Evolutionary conservation across 2,329 filamentous ascomycete genomes (phyloP), one percentile per base, ranked within the genome.

Genomic region (Neobulgaria alba): DNA sequence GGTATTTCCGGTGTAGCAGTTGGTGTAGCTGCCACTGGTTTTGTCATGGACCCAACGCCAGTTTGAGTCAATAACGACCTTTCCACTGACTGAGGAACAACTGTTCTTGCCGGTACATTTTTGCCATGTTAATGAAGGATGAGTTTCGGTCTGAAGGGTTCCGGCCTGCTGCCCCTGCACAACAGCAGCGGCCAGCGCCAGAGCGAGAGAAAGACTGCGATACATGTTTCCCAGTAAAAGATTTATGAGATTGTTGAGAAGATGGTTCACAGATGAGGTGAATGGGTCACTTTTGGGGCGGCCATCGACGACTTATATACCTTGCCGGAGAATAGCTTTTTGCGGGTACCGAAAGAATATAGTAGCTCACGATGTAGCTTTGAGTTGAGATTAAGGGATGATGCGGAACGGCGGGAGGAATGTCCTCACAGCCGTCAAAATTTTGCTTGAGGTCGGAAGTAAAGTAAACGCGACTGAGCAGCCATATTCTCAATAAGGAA

Each of bases 41-140:
- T 61, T 63, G 32, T 63, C 59, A 58, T 75, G 71, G 33, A 74
- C 58, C 73, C 73, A 77, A 41, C 72, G 66, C 72, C 72, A 77
- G 61, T 75, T 75, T 48, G 69, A 49, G 49, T 77, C 72, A 50
- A 76, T 59, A 29, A 68, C 65, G 38, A 77, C 62, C 36, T 67
- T 67, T 29, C 67, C 69, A 39, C 59, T 60, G 45, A 68, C 62
- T 18, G 60, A 64, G 1, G 65, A 65, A 58, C 73, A 76, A 16
- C 36, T 43, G 38, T 66, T 64, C 30, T 56, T 56, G 15, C 58
- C 56, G 21, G 67, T 65, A 55, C 72, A 77, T 47, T 64, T 64
- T 49, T 68, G 60, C 64, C 68, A 72, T 39, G 63, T 68, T 58
- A 77, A 61, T 35, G 65, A 55, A 38, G 72, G 73, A 47, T 76